These are phyloP conservation scores for Biscogniauxia mediterranea DNA, from an alignment of 2,329 filamentous ascomycete species.

Conservation along the genomic window DNA sequence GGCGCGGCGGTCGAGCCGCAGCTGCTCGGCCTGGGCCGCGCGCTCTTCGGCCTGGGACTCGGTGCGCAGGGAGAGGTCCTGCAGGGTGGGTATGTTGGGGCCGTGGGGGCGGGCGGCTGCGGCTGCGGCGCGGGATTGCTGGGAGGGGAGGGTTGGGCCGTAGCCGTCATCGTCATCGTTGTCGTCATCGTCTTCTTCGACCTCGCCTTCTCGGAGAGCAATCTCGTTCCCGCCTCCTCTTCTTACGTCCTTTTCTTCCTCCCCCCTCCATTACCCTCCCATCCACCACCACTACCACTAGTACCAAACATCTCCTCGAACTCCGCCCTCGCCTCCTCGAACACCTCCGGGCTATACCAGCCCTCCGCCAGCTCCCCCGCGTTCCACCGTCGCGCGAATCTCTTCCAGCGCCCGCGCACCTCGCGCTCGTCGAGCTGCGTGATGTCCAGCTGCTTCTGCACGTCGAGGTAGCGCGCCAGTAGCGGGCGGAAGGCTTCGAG, in stretches of 20 bases:
- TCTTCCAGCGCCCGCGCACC: conserved; percentile 84
- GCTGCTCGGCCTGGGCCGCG: conserved; percentile 42
- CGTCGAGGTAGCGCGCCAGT: conserved; percentile 80
- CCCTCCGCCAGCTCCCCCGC: conserved; percentile 79
- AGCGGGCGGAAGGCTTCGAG: conserved; percentile 65
- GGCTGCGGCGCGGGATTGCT: conserved; percentile 14
- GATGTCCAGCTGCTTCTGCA: conserved; percentile 77
- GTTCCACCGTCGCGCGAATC: conserved; percentile 92
- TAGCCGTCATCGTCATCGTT: conserved; percentile 62
- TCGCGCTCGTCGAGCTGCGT: conserved; percentile 72
- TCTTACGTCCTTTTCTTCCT: neutral
- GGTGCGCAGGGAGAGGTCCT: conserved; percentile 67
- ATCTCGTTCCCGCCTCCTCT: neutral
- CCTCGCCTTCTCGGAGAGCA: too few relatives aligned
- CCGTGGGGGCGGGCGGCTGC: conserved; percentile 37
- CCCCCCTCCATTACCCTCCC: neutral
- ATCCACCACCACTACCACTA: neutral
- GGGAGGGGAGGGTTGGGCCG: conserved; percentile 40
- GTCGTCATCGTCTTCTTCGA: conserved; percentile 34
- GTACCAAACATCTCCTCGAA: neutral
- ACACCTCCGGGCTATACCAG: conserved; percentile 85
- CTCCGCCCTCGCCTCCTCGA: conserved; percentile 39
- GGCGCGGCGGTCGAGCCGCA: conserved; percentile 59
- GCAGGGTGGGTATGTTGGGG: conserved; percentile 65
- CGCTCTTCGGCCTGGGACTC: conserved; percentile 52